Conservation (phyloP, 2,329 filamentous ascomycete species). For the Alternaria sp. region DNA sequence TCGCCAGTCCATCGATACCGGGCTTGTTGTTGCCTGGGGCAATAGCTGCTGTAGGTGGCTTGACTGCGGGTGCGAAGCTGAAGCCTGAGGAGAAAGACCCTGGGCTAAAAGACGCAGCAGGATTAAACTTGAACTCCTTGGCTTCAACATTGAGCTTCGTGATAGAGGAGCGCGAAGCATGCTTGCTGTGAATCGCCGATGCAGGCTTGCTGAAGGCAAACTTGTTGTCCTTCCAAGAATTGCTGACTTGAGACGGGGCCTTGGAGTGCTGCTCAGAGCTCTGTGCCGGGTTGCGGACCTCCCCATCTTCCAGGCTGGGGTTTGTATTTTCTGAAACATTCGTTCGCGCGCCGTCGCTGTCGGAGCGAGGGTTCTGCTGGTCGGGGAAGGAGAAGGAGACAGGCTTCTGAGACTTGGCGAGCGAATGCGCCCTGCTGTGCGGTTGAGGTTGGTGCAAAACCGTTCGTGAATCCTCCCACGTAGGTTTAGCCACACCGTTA, state of each 20-base stretch:
- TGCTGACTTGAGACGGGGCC: constrained; percentile 49
- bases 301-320: constrained; percentile 49
- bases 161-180: constrained; percentile 72
- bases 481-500: constrained; percentile 38
- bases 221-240: constrained; percentile 49
- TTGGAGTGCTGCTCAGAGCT: constrained; percentile 48
- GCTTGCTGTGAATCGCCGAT: constrained; percentile 58
- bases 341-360: constrained; percentile 54
- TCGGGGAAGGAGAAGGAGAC: constrained; percentile 44
- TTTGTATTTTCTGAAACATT: constrained; percentile 53
- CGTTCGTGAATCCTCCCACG: constrained; percentile 47
- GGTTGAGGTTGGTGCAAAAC: constrained; percentile 75
- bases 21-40: constrained; percentile 55
- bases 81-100: constrained; percentile 54
- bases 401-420: constrained; percentile 68
- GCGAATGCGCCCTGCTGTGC: constrained; percentile 76
- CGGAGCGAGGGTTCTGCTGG: constrained; percentile 45
- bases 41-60: constrained; percentile 56
- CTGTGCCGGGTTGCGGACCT: constrained; percentile 32
- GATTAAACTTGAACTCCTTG: constrained; percentile 83
- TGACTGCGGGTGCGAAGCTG: constrained; percentile 53
- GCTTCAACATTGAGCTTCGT: constrained; percentile 89
- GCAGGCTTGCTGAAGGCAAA: constrained; percentile 45
- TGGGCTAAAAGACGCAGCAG: constrained; percentile 60
- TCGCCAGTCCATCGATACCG: constrained; percentile 45